These are phyloP conservation scores for Exutisphaerella laricina DNA, from an alignment of 2,329 filamentous ascomycete species.

Conservation along the genomic window DNA sequence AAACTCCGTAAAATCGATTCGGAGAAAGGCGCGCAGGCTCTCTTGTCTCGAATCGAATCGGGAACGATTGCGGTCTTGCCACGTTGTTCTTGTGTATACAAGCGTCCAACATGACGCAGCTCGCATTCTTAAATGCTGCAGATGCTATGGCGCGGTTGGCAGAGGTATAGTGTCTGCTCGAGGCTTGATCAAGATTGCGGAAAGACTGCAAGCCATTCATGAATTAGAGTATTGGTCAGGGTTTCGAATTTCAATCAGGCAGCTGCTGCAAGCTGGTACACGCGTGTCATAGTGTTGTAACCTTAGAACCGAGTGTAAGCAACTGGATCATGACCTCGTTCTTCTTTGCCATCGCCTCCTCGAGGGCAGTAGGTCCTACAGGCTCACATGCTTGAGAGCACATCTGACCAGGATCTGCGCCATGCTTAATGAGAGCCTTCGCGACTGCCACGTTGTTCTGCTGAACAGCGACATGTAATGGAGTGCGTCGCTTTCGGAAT, in stretches of 20 bases:
- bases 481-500: background rate
- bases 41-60: background rate
- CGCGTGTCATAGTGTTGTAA: background rate
- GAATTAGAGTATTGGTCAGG: background rate
- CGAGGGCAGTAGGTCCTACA: background rate
- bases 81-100: background rate
- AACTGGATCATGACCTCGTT: background rate
- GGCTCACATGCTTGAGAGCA: background rate
- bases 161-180: background rate
- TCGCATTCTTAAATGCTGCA: background rate
- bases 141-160: background rate
- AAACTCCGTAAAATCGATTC: background rate
- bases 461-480: conserved; percentile 3
- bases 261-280: too few species aligned
- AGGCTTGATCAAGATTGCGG: background rate
- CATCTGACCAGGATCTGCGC: conserved; percentile 1
- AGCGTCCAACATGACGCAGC: background rate
- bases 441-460: conserved; percentile 5
- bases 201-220: background rate
- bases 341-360: background rate
- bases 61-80: background rate
- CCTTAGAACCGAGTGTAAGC: background rate
- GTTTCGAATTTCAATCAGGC: background rate
- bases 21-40: background rate
- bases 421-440: background rate